These are phyloP conservation scores for Pseudisothecium myosuroides DNA, from an alignment of 225 moss, liverwort and hornwort species.

Conservation along the genomic window DNA sequence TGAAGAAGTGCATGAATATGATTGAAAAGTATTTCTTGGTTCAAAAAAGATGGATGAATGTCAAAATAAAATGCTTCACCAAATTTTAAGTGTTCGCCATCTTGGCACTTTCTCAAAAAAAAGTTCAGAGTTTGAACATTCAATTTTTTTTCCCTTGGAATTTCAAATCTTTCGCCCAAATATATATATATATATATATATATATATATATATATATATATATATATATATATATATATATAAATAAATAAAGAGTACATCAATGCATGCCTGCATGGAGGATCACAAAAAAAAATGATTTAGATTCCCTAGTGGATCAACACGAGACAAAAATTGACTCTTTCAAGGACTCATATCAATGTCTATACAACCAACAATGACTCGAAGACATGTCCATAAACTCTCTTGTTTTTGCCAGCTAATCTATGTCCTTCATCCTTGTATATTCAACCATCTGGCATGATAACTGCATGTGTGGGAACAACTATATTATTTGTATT, in stretches of 20 bases:
- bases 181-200: no score
- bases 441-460: background rate
- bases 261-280: background rate
- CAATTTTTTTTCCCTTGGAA: no score
- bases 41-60: no score
- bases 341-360: background rate
- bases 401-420: background rate
- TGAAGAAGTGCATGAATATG: no score
- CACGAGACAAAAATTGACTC: background rate
- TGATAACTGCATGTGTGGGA: fast-evolving
- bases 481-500: background rate
- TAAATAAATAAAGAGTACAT: no score
- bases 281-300: background rate
- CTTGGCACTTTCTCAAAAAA: no score
- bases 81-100: no score
- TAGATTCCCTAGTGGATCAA: fast-evolving
- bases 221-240: no score
- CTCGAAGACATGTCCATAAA: background rate
- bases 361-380: fast-evolving
- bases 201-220: no score
- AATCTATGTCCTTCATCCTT: background rate
- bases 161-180: background rate
- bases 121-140: background rate
- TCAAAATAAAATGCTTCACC: no score
- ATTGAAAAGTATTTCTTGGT: no score